Base-by-base conservation (phyloP, 1,139 yeast species). In the Pichia sp. region DNA sequence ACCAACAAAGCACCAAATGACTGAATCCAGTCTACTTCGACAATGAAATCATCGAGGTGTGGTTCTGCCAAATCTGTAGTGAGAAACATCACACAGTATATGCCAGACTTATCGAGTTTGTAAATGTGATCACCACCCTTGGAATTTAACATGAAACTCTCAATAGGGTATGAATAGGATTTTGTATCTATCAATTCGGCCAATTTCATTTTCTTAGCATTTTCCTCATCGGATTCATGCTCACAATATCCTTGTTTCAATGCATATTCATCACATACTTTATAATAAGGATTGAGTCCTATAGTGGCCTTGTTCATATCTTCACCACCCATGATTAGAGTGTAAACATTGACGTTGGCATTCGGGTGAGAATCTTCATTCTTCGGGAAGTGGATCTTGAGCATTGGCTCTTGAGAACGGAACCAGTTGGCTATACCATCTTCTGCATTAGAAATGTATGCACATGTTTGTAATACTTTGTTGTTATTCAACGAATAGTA, bases 181-280 rank as follows among this genome's bases (percentile, higher is more conserved):
- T 45, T 35, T 3, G 39, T 15, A 9, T 47, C 47, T 8, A 55
- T 39, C 11, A 47, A 30, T 11, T 52, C 47, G 4, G 34, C 29
- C 10, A 55, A 30, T 4, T 51, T 29, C 7, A 33, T 26, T 26
- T 36, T 38, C 10, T 32, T 34, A 3, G 14, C 34, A 22, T 37
- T 30, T 20, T 37, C 33, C 2, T 44, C 47, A 21, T 33, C 41
- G 3, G 42, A 12, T 3, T 45, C 41, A 27, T 45, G 52, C 4
- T 44, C 37, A 37, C 59, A 55, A 25, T 44, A 34, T 6, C 46
- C 43, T 3, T 29, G 23, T 10, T 40, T 39, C 17, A 45, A 14
- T 1, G 59, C 49, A 22, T 38, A 32, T 37, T 53, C 58, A 34
- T 56, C 60, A 40, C 60, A 56, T 20, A 56, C 47, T 38, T 53